Evolutionary conservation across 768 basidiomycete species (phyloP), one percentile per base, ranked within the genome.

Genomic region (Pleurotus platypus): DNA sequence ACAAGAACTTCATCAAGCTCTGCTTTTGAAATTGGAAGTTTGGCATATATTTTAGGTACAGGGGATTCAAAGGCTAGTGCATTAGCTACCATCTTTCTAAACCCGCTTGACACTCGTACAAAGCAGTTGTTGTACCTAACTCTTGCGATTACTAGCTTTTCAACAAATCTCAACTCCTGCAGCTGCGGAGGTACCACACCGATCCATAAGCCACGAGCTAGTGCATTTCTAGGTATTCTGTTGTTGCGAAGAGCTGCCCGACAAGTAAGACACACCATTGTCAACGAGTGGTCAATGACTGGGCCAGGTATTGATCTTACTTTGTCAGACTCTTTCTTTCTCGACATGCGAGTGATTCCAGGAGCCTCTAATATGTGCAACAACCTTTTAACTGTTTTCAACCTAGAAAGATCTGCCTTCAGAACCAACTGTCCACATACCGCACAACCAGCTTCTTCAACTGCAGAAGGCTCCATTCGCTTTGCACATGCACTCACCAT

Each of bases 181-280:
- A 76, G 57, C 12, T 61, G 58, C 3, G 45, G 3, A 3, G 71
- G 75, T 1, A 72, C 63, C 12, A 67, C 61, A 8, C 74, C 74
- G 2, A 76, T 5, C 73, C 73, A 76, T 1, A 72, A 50, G 1
- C 68, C 68, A 55, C 69, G 71, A 2, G 68, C 71, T 9, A 76
- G 48, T 8, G 71, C 58, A 46, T 53, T 22, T n/a, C 22, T 20
- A 15, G 70, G 68, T 11, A 61, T 46, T 24, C 46, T 50, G 15
- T 58, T 59, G 5, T 60, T 59, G 8, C 16, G 45, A 5, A 61
- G 5, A 24, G 26, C 12, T 8, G 5, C 24, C 4, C 46, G 8
- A 39, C 60, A 61, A 20, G 18, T 8, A 12, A 15, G n/a, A 45
- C 62, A 63, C 1, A 63, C 35, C 15, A 40, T n/a, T 12, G 37